Evolutionary conservation across 2,329 filamentous ascomycete species (phyloP).

Genomic region (Ophiobolus disseminans): DNA sequence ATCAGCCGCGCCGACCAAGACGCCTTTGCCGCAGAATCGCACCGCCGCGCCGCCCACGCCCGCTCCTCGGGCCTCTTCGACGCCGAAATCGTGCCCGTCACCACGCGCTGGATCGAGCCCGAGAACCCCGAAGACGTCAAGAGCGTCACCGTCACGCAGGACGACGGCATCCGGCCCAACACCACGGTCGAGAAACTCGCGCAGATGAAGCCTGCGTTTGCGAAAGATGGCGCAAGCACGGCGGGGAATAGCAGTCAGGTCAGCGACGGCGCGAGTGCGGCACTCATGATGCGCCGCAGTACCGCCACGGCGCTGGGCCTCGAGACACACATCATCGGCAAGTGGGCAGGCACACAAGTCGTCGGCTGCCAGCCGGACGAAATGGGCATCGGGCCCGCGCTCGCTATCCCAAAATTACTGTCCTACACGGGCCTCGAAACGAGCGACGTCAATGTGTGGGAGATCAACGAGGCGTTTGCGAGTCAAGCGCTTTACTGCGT

Average conservation of each 20-base stretch:
- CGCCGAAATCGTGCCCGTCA: constrained; percentile 80
- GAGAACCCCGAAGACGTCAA: constrained; percentile 58
- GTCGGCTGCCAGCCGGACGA: constrained; percentile 85
- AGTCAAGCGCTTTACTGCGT: constrained; percentile 73
- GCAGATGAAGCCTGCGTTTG: constrained; percentile 86
- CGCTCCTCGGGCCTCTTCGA: constrained; percentile 74
- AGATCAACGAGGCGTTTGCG: constrained; percentile 86
- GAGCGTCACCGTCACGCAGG: constrained; percentile 71
- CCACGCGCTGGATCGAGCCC: constrained; percentile 72
- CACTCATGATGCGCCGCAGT: constrained; percentile 82
- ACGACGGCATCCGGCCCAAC: constrained; percentile 81
- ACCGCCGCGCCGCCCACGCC: constrained; percentile 75
- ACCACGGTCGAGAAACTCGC: constrained; percentile 74
- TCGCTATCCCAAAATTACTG: constrained; percentile 86
- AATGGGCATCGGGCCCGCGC: constrained; percentile 89
- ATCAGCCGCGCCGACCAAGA: constrained; percentile 81
- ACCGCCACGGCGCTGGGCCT: constrained; percentile 79
- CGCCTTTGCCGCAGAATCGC: constrained; percentile 77
- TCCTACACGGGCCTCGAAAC: constrained; percentile 69
- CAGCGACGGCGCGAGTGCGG: constrained; percentile 84
- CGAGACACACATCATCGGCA: constrained; percentile 73
- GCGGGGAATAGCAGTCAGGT: constrained; percentile 88
- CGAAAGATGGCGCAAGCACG: constrained; percentile 74
- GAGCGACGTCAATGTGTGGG: constrained; percentile 82
- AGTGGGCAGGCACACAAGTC: constrained; percentile 78